Percentiles rank a stretch among this genome's conserved stretches.
Evolutionary conservation across 164 flowering plant species (phyloP).

Genomic region (Saururus chinensis): DNA sequence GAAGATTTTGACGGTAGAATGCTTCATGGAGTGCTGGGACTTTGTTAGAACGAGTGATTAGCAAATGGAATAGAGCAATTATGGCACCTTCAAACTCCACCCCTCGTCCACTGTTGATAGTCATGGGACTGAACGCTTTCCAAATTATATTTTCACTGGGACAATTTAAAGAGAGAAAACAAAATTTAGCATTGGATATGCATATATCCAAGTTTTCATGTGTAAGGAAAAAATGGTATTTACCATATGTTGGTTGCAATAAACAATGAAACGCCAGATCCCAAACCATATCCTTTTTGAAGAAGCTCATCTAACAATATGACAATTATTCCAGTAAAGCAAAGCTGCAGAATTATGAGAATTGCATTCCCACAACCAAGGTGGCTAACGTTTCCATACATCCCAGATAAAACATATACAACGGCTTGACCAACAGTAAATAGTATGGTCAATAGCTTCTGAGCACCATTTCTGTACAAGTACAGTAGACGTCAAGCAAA

Average conservation of each 20-base stretch:
- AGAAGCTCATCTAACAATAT: slow-evolving; percentile 39
- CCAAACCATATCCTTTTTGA: slow-evolving; percentile 45
- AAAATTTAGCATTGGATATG: not conserved
- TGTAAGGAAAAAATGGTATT: not conserved
- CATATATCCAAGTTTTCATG: not conserved
- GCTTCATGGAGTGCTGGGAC: slow-evolving; percentile 39
- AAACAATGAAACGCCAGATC: slow-evolving; percentile 41
- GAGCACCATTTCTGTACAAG: slow-evolving; percentile 48
- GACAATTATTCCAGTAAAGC: slow-evolving; percentile 45
- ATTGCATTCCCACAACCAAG: slow-evolving; percentile 48
- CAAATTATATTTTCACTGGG: slow-evolving; percentile 43
- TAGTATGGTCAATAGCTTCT: slow-evolving; percentile 37
- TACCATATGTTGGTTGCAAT: slow-evolving; percentile 48
- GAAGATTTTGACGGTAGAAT: slow-evolving; percentile 39
- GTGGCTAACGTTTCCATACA: slow-evolving; percentile 44
- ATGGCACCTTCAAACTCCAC: slow-evolving; percentile 46
- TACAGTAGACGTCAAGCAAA: slow-evolving; percentile 30
- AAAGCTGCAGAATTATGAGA: slow-evolving; percentile 40
- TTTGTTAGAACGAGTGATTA: slow-evolving; percentile 34
- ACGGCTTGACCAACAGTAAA: slow-evolving; percentile 50
- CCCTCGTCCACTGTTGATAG: slow-evolving; percentile 38
- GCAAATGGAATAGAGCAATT: slow-evolving; percentile 33
- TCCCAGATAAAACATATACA: slow-evolving; percentile 46
- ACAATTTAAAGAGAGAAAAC: not conserved
- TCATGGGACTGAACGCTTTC: slow-evolving; percentile 49